A percentile compares a stretch with the other conserved stretches of the same genome.
Conservation (phyloP, 169 alveolate species). For the Eimeria sp. region DNA sequence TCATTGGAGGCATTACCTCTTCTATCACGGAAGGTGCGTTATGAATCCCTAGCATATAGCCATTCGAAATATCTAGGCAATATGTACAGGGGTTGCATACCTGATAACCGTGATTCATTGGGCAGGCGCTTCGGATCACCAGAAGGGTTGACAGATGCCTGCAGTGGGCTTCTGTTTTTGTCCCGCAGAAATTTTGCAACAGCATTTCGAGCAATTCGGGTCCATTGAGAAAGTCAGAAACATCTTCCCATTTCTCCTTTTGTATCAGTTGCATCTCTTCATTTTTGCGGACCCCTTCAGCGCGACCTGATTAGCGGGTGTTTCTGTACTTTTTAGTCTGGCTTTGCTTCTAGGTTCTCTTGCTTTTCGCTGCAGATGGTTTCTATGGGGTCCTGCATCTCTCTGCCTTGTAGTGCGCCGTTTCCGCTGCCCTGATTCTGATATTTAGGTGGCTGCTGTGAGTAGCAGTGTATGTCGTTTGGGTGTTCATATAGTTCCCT, state of each 20-base stretch:
- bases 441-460: conserved; percentile 9
- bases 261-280: not conserved
- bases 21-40: conserved; percentile 67
- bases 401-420: conserved; percentile 58
- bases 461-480: conserved; percentile 1
- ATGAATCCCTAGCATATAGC: not conserved
- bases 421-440: conserved; percentile 4
- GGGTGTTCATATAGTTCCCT: not conserved
- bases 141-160: not conserved
- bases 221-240: conserved; percentile 51
- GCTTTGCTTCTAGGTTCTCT: conserved; percentile 16
- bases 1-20: conserved; percentile 68
- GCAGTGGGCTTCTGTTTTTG: not conserved
- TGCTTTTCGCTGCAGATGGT: conserved; percentile 35
- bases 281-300: not conserved
- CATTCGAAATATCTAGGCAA: not conserved
- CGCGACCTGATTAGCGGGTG: not conserved
- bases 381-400: conserved; percentile 16
- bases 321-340: not conserved
- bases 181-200: conserved; percentile 56
- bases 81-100: not conserved
- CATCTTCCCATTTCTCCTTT: not conserved
- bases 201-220: conserved; percentile 63
- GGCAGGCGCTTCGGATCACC: not conserved
- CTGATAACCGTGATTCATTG: not conserved